Evolutionary conservation across 305 asterid species (phyloP).

Genomic region (Plantago lanceolata): DNA sequence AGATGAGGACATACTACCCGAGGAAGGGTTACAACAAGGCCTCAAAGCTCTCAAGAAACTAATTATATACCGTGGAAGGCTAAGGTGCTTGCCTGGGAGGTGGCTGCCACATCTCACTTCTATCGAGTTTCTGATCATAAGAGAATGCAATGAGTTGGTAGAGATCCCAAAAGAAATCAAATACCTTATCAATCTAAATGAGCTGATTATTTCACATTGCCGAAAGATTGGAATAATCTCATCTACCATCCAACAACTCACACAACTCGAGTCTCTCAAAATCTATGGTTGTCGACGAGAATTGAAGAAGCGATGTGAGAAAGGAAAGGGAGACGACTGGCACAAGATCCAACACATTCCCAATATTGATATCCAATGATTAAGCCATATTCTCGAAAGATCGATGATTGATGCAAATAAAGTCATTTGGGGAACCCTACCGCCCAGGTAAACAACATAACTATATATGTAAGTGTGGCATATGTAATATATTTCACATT

Average conservation of each 20-base stretch:
- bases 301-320: conserved; percentile 18
- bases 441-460: too few relatives aligned
- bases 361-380: too few relatives aligned
- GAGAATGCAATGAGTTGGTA: background rate
- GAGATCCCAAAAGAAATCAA: too few relatives aligned
- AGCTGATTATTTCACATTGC: background rate
- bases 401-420: too few relatives aligned
- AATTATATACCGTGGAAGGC: background rate
- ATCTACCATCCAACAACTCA: background rate
- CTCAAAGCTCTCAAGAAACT: background rate
- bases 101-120: conserved; percentile 15
- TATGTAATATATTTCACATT: too few relatives aligned
- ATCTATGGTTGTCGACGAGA: background rate
- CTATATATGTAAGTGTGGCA: too few relatives aligned
- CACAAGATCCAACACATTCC: conserved; percentile 7
- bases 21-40: background rate
- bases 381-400: too few relatives aligned
- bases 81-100: conserved; percentile 10
- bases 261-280: background rate
- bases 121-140: background rate
- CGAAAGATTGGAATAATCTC: background rate
- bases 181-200: too few relatives aligned
- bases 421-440: too few relatives aligned
- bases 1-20: background rate
- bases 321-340: conserved; percentile 22